Evolutionary conservation across 1,284 basidiomycete genomes (phyloP), one percentile per base, ranked within the genome.

Genomic region (Ustilago esculenta): DNA sequence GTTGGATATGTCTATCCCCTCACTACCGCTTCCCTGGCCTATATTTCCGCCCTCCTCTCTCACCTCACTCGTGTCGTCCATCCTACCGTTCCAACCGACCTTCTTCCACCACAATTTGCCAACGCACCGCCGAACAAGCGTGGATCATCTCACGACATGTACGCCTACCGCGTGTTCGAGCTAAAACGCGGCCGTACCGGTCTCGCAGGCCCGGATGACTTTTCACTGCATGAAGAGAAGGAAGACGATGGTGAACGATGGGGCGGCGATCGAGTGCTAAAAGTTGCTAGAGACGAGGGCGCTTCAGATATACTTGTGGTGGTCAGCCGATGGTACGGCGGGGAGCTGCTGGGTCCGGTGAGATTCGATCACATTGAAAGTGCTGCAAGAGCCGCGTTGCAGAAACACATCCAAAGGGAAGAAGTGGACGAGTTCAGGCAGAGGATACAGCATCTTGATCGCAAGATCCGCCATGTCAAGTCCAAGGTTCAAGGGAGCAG

Each of bases 321-420:
- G 1, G 80, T 81, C 23, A 80, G 76, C 45, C 51, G 77, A 12
- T 81, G 90, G 90, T 92, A 89, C 72, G 91, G 91, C 0, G 92
- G 91, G 9, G 87, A 86, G 23, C 84, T 92, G 84, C 80, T 89
- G 4, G 88, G 88, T 2, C 87, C 88, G 10, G 86, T 84, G 10
- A 85, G 91, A n/a, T 93, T 92, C 80, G 82, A 86, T 1, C 91
- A 92, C 72, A 90, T 92, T 60, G 88, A 90, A 77, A 87, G 85
- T 4, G 91, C 90, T 73, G 85, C 90, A 2, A 82, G 85, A 14
- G 89, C 91, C 75, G 91, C 90, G 7, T 89, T 91, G 75, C 85
- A 85, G 21, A 82, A 84, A 25, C 90, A 90, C 84, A 87, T 87
- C 61, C 84, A 85, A 33, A 83, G 86, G 41, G 90, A 91, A 58